Evolutionary conservation across 148 eudicot species (phyloP).

Genomic region (Nepenthes mirabilis): DNA sequence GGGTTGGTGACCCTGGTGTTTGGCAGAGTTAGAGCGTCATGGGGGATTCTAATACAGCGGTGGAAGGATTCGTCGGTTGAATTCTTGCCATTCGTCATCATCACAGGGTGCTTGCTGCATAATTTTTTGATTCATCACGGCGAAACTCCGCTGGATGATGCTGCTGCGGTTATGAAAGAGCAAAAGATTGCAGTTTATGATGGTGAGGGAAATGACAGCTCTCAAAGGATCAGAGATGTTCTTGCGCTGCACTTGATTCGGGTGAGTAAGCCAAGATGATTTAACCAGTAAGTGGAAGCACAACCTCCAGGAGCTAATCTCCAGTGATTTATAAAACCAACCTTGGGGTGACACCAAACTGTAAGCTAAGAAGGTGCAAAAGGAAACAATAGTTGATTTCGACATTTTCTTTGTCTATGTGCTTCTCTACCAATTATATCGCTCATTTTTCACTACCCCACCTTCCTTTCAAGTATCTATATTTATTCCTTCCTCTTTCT

Average conservation of each 20-base stretch:
- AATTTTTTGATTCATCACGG: slow-evolving; percentile 78
- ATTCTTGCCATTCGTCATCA: slow-evolving; percentile 66
- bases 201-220: slow-evolving; percentile 46
- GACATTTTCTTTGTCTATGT: too few relatives aligned
- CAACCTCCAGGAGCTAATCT: too few relatives aligned
- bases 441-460: too few relatives aligned
- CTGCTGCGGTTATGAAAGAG: slow-evolving; percentile 15
- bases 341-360: too few relatives aligned
- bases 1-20: slow-evolving; percentile 46
- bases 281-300: background rate
- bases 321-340: too few relatives aligned
- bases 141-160: slow-evolving; percentile 42
- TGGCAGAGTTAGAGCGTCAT: slow-evolving; percentile 41
- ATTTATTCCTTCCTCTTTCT: too few relatives aligned
- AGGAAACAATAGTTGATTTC: too few relatives aligned
- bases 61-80: slow-evolving; percentile 78
- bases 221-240: slow-evolving; percentile 42
- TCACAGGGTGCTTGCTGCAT: slow-evolving; percentile 62
- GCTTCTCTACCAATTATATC: too few relatives aligned
- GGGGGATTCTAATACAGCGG: slow-evolving; percentile 46
- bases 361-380: too few relatives aligned
- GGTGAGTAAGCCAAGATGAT: slow-evolving; percentile 41
- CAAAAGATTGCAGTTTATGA: slow-evolving; percentile 25
- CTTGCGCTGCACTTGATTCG: slow-evolving; percentile 57
- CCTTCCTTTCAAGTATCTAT: too few relatives aligned